Percentiles rank a stretch among this genome's conserved stretches.
phyloP scores from a whole-genome alignment of 164 flowering plant genomes.

The Stephania cephalantha region DNA sequence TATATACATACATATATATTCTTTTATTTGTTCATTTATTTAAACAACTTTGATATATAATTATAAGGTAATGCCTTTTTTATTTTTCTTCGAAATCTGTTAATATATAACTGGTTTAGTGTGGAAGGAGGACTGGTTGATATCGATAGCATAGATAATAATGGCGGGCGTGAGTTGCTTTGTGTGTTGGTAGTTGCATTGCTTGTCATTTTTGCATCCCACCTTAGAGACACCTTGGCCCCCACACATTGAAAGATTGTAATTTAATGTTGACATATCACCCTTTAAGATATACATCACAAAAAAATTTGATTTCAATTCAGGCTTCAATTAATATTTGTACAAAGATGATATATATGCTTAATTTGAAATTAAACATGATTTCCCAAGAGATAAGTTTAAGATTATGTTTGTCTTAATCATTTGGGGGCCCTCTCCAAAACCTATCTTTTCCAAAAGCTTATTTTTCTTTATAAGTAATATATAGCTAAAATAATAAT shows the following conservation, averaged over 20 bases:
- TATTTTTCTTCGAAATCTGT: neutral
- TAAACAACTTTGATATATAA: neutral
- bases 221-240: slow-evolving; percentile 41
- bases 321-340: neutral
- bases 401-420: slow-evolving; percentile 18
- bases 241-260: slow-evolving; percentile 25
- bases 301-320: slow-evolving; percentile 16
- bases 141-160: slow-evolving; percentile 18
- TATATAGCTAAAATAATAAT: too few species aligned
- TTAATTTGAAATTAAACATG: slow-evolving; percentile 16
- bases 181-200: slow-evolving; percentile 43
- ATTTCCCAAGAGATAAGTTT: slow-evolving; percentile 23
- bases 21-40: too few species aligned
- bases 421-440: slow-evolving; percentile 10
- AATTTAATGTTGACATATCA: slow-evolving; percentile 46
- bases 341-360: neutral
- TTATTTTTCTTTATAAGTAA: neutral
- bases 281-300: slow-evolving; percentile 3
- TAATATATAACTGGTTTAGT: slow-evolving; percentile 17
- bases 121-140: slow-evolving; percentile 22
- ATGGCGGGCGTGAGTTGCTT: slow-evolving; percentile 27
- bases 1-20: too few species aligned
- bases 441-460: slow-evolving; percentile 9
- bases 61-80: neutral
- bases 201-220: slow-evolving; percentile 54